phyloP scores from a whole-genome alignment of 148 eudicot species.

The Gaultheria prostrata region DNA sequence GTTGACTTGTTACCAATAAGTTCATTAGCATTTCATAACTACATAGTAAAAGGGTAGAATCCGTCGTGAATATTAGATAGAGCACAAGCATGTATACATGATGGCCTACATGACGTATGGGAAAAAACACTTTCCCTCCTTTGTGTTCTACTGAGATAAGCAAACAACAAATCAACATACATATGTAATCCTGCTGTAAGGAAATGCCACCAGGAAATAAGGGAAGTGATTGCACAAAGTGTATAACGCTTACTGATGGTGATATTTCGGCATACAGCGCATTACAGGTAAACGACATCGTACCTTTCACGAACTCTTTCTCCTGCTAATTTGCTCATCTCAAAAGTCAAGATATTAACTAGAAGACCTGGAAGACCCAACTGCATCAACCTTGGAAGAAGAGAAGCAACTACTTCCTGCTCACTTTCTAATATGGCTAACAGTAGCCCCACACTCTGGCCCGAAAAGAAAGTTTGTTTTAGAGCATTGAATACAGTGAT shows the following conservation, averaged over 20 bases:
- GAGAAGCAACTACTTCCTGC: slow-evolving; percentile 47
- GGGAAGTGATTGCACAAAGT: background rate
- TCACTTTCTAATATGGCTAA: slow-evolving; percentile 66
- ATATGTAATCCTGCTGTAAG: background rate
- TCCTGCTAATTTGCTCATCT: slow-evolving; percentile 58
- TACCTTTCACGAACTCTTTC: slow-evolving; percentile 87
- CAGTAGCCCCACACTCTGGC: slow-evolving; percentile 67
- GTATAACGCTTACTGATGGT: background rate
- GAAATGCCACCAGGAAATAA: background rate
- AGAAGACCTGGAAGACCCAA: slow-evolving; percentile 67
- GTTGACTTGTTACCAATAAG: no score
- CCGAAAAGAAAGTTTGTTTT: slow-evolving; percentile 17
- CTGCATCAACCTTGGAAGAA: slow-evolving; percentile 61
- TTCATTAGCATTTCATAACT: background rate
- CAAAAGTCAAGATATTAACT: slow-evolving; percentile 67
- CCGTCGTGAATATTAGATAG: background rate
- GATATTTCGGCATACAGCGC: background rate
- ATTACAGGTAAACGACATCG: background rate
- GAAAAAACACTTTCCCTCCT: background rate
- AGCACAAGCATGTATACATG: background rate
- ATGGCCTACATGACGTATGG: background rate
- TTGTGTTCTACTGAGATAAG: background rate
- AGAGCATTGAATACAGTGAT: slow-evolving; percentile 4
- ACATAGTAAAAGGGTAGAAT: background rate
- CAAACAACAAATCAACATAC: background rate